phyloP scores from a whole-genome alignment of 2,329 filamentous ascomycete genomes.

The Tolypocladium sp. region DNA sequence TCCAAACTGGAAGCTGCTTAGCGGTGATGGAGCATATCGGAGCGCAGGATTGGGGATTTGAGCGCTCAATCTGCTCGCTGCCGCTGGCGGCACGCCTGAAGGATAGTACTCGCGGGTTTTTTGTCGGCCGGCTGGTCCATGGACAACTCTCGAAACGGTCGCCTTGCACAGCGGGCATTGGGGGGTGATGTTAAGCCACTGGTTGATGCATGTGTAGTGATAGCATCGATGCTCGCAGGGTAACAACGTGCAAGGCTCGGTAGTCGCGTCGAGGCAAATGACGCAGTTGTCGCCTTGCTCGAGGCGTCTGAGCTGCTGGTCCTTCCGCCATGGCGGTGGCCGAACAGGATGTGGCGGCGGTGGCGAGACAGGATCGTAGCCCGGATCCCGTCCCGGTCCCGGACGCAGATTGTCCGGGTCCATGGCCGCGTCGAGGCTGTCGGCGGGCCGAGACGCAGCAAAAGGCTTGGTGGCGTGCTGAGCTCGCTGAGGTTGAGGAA shows the following conservation, averaged over 20 bases:
- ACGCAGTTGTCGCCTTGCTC: slow-evolving; percentile 42
- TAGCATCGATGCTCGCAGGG: slow-evolving; percentile 77
- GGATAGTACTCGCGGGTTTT: slow-evolving; percentile 45
- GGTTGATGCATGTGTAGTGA: slow-evolving; percentile 76
- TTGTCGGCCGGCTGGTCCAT: slow-evolving; percentile 44
- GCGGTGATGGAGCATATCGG: background rate
- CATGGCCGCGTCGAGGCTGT: background rate
- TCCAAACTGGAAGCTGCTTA: background rate
- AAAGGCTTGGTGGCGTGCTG: background rate
- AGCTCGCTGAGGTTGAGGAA: background rate
- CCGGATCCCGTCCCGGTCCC: background rate
- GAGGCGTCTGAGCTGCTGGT: background rate
- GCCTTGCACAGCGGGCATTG: slow-evolving; percentile 73
- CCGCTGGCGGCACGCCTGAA: slow-evolving; percentile 13
- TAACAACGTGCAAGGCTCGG: slow-evolving; percentile 59
- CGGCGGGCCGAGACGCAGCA: background rate
- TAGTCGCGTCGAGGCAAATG: slow-evolving; percentile 74
- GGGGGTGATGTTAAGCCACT: slow-evolving; percentile 66
- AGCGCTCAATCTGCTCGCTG: background rate
- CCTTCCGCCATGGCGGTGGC: background rate
- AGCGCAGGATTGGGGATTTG: background rate
- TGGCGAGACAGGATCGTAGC: background rate
- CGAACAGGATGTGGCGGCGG: background rate
- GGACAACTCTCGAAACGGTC: slow-evolving; percentile 48
- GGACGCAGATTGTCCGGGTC: background rate